Evolutionary conservation across 768 basidiomycete genomes (phyloP).

Genomic region (Boletus edulis): DNA sequence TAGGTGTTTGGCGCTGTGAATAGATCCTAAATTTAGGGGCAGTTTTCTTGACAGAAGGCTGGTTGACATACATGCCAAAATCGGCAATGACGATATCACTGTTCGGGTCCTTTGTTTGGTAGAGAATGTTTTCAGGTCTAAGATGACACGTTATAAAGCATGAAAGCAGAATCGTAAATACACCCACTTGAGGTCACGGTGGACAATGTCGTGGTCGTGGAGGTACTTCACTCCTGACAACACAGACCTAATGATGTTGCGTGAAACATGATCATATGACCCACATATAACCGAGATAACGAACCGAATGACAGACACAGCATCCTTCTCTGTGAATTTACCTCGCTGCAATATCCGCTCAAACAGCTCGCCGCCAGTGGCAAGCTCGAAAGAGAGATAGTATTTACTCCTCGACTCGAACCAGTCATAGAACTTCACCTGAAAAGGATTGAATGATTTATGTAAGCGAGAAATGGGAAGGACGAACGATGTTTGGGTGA

Average conservation of each 20-base stretch:
- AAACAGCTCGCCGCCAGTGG: constrained; percentile 92
- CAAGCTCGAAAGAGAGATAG: constrained; percentile 94
- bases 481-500: constrained; percentile 85
- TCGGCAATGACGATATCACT: constrained; percentile 95
- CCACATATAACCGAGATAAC: constrained; percentile 22
- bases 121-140: constrained; percentile 96
- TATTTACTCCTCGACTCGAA: constrained; percentile 94
- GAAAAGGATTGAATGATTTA: neutral
- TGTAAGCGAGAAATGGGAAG: neutral
- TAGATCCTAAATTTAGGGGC: neutral
- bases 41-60: neutral
- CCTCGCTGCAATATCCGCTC: constrained; percentile 81
- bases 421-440: constrained; percentile 97
- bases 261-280: neutral
- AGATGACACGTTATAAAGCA: neutral
- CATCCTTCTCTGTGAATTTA: constrained; percentile 93
- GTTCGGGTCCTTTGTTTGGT: constrained; percentile 68
- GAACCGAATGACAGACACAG: constrained; percentile 70
- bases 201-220: constrained; percentile 91
- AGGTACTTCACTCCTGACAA: constrained; percentile 86
- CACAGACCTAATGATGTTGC: constrained; percentile 53
- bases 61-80: constrained; percentile 81
- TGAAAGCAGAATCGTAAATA: neutral
- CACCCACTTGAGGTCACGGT: constrained; percentile 88
- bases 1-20: constrained; percentile 74